phyloP scores from a whole-genome alignment of 441 rosid genomes.

The Gossypium davidsonii region DNA sequence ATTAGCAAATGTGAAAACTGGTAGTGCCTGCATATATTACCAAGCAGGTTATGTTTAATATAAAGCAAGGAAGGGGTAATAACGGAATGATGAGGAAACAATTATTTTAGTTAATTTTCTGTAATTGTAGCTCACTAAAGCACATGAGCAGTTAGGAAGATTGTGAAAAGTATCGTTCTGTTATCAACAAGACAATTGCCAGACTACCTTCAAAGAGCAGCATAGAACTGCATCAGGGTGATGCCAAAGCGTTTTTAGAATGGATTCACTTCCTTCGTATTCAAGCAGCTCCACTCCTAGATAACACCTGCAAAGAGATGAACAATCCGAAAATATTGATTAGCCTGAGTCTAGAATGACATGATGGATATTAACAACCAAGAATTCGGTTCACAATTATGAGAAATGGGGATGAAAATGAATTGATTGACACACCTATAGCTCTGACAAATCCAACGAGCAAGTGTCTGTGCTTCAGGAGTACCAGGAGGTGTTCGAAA shows the following conservation, averaged over 20 bases:
- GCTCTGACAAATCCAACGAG: slow-evolving; percentile 57
- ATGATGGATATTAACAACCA: neutral
- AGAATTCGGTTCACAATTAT: neutral
- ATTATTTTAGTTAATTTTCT: neutral
- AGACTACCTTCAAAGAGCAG: slow-evolving; percentile 53
- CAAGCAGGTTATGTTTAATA: neutral
- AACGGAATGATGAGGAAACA: neutral
- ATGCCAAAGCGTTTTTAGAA: slow-evolving; percentile 61
- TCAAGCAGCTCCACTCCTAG: slow-evolving; percentile 57
- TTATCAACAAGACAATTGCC: no score
- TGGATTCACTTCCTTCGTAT: slow-evolving; percentile 39
- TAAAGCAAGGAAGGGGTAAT: neutral
- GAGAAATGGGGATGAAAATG: neutral
- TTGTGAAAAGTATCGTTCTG: no score
- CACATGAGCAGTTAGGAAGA: neutral
- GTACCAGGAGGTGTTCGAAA: slow-evolving; percentile 47
- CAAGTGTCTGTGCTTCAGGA: slow-evolving; percentile 61
- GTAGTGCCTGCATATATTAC: slow-evolving; percentile 40
- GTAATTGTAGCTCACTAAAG: neutral
- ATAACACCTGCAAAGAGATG: slow-evolving; percentile 35
- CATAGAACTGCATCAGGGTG: slow-evolving; percentile 58
- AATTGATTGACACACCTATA: slow-evolving; percentile 28
- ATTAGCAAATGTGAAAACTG: slow-evolving; percentile 60
- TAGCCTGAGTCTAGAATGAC: neutral
- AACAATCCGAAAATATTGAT: neutral